These are phyloP conservation scores for Colletotrichum shisoi DNA, from an alignment of 2,329 filamentous ascomycete species.

Conservation along the genomic window DNA sequence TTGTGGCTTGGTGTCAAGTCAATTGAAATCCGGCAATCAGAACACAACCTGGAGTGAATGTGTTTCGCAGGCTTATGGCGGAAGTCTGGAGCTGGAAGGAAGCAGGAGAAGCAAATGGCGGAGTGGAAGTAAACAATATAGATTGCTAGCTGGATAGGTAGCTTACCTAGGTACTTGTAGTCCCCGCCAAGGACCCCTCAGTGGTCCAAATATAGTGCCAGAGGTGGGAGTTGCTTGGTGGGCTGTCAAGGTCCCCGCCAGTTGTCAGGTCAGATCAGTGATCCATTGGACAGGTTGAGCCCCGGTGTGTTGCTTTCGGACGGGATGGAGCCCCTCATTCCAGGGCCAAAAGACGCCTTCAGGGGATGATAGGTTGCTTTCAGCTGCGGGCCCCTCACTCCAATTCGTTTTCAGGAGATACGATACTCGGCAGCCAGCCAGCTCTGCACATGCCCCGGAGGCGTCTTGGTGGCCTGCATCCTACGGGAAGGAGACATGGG, in stretches of 20 bases:
- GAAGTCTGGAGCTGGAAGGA: constrained; percentile 9
- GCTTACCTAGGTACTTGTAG: constrained; percentile 39
- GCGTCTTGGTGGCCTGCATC: constrained; percentile 11
- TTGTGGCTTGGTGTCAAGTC: constrained; percentile 2
- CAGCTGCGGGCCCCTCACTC: constrained; percentile 31
- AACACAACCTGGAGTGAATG: neutral
- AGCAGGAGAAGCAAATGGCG: constrained; percentile 25
- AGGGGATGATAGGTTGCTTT: constrained; percentile 35
- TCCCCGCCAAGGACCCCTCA: constrained; percentile 37
- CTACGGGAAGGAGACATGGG: neutral
- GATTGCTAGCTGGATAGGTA: constrained; percentile 18
- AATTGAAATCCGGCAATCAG: constrained; percentile 4
- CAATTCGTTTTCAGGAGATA: constrained; percentile 30
- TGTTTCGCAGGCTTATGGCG: neutral
- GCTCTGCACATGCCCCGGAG: constrained; percentile 21
- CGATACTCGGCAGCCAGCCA: constrained; percentile 30
- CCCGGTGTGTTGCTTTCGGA: constrained; percentile 23
- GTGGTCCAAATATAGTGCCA: constrained; percentile 36
- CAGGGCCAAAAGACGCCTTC: constrained; percentile 31
- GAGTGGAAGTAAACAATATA: constrained; percentile 24
- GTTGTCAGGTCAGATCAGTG: constrained; percentile 30
- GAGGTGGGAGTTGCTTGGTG: constrained; percentile 29
- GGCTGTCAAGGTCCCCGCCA: constrained; percentile 32
- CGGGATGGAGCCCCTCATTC: constrained; percentile 31
- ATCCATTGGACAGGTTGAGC: constrained; percentile 25